Evolutionary conservation across 2,329 filamentous ascomycete genomes (phyloP).

Genomic region (Aspergillus sp.): DNA sequence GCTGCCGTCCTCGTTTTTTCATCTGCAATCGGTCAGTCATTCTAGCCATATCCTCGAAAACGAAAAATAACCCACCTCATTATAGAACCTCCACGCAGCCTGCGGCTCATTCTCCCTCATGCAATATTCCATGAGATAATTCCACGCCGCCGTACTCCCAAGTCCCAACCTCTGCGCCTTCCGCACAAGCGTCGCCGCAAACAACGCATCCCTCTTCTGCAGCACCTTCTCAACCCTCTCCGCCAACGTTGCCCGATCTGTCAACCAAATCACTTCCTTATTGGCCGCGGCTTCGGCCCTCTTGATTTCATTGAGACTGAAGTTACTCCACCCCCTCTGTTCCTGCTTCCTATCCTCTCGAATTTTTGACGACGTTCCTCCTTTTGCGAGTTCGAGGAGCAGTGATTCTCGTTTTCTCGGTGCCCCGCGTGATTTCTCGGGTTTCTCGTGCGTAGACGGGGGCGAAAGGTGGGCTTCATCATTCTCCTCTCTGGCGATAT

Average conservation of each 20-base stretch:
- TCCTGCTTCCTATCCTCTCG: not conserved
- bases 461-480: not conserved
- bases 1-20: constrained; percentile 83
- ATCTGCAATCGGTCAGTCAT: constrained; percentile 51
- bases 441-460: not conserved
- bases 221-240: constrained; percentile 60
- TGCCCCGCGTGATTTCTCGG: not conserved
- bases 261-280: constrained; percentile 56
- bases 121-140: constrained; percentile 69
- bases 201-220: constrained; percentile 51
- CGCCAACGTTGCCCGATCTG: constrained; percentile 67
- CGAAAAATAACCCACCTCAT: constrained; percentile 56
- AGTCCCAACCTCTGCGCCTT: constrained; percentile 57
- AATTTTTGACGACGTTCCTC: not conserved
- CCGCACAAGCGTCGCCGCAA: constrained; percentile 63
- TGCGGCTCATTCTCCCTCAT: constrained; percentile 56
- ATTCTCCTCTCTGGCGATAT: not conserved
- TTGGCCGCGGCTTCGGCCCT: constrained; percentile 11
- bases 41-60: not conserved
- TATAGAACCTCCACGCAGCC: constrained; percentile 72
- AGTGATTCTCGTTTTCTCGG: not conserved
- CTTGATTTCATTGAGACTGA: constrained; percentile 1
- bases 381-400: not conserved
- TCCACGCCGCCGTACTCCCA: constrained; percentile 74
- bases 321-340: not conserved